A percentile compares a stretch with the other conserved stretches of the same genome.
phyloP scores from a whole-genome alignment of 805 yeast species.

The Cyberlindnera petersonii region DNA sequence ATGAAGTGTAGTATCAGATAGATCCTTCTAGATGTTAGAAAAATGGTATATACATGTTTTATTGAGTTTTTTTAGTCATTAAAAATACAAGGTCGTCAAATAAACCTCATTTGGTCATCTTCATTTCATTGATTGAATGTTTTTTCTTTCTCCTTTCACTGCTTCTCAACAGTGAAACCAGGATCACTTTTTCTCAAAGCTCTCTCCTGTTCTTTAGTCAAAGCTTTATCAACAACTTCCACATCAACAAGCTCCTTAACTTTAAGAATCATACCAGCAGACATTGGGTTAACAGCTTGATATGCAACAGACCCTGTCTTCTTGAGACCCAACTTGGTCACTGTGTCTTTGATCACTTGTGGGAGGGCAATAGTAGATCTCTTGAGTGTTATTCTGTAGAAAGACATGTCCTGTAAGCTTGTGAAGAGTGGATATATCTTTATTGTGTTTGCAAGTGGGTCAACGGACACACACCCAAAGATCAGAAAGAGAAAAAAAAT shows the following conservation, averaged over 20 bases:
- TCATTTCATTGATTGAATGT: too few relatives aligned
- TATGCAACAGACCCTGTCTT: slow-evolving; percentile 71
- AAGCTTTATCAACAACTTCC: slow-evolving; percentile 56
- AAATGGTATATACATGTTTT: slow-evolving; percentile 1
- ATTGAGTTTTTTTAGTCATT: neutral
- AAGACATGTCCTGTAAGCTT: slow-evolving; percentile 35
- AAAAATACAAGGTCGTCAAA: too few relatives aligned
- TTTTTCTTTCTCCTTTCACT: neutral
- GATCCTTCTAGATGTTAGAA: too few relatives aligned
- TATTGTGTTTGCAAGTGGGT: too few relatives aligned
- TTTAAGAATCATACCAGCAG: slow-evolving; percentile 78
- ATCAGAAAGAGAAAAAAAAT: too few relatives aligned
- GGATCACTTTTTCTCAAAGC: slow-evolving; percentile 52
- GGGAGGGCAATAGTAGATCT: slow-evolving; percentile 89
- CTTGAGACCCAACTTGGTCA: slow-evolving; percentile 68
- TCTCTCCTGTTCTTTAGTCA: slow-evolving; percentile 51
- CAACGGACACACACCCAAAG: too few relatives aligned
- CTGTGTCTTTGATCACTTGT: slow-evolving; percentile 56
- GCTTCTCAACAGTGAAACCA: slow-evolving; percentile 52
- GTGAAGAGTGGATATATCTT: too few relatives aligned
- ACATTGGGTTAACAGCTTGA: slow-evolving; percentile 67
- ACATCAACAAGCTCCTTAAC: slow-evolving; percentile 86
- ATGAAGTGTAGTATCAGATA: too few relatives aligned
- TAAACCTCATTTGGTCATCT: too few relatives aligned
- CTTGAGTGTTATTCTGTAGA: slow-evolving; percentile 65